A percentile compares a stretch with the other conserved stretches of the same genome.
phyloP scores from a whole-genome alignment of 2,329 filamentous ascomycete species.

The Tricladium varicosporioides region DNA sequence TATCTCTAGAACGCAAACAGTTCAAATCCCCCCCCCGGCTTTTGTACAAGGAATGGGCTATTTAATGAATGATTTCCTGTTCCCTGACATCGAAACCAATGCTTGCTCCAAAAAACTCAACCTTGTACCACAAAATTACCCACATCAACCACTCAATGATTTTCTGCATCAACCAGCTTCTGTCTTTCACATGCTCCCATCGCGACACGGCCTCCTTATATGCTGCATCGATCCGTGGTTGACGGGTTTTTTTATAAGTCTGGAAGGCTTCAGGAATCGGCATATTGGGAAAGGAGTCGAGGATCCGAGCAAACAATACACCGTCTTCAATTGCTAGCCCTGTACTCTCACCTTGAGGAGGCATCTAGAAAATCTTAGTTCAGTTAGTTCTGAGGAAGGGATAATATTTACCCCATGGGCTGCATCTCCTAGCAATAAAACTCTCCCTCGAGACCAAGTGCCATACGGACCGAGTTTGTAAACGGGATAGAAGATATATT shows the following conservation, averaged over 20 bases:
- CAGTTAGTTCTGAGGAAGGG: too few relatives aligned
- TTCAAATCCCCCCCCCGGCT: too few relatives aligned
- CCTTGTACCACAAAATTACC: neutral
- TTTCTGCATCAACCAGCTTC: neutral
- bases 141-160: neutral
- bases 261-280: constrained; percentile 44
- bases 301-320: constrained; percentile 42
- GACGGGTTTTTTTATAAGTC: constrained; percentile 45
- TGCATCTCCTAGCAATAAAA: constrained; percentile 21
- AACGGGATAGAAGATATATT: constrained; percentile 18
- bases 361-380: constrained; percentile 37
- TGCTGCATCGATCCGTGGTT: constrained; percentile 42
- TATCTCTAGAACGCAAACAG: too few relatives aligned
- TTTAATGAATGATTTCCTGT: constrained; percentile 16
- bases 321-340: constrained; percentile 53
- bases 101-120: neutral
- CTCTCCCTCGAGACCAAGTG: constrained; percentile 12
- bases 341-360: constrained; percentile 48
- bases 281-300: constrained; percentile 18
- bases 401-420: constrained; percentile 14
- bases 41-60: too few relatives aligned
- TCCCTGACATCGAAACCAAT: neutral
- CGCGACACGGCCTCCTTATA: constrained; percentile 41
- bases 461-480: constrained; percentile 13
- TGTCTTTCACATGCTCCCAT: constrained; percentile 23